Evolutionary conservation across 2,329 filamentous ascomycete genomes (phyloP), one percentile per base, ranked within the genome.

Genomic region (Teratosphaeria nubilosa): DNA sequence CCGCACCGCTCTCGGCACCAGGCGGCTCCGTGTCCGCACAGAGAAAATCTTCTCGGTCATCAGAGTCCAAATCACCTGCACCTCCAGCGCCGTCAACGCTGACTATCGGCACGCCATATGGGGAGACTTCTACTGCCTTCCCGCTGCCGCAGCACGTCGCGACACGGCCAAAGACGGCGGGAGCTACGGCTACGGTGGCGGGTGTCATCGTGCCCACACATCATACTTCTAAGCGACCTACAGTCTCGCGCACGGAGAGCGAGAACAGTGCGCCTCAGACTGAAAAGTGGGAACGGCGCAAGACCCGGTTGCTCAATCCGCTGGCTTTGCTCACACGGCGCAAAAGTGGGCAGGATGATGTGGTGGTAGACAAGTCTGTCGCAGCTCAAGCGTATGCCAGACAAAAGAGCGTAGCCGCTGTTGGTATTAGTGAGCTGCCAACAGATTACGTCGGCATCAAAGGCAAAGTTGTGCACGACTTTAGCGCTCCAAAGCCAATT

Each of bases 391-490:
- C 77, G 1, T 65, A 78, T 16, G 76, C 76, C 32, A 65, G 72
- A 30, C 76, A 77, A 27, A 70, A 76, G 13, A 80, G 83, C 32
- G 80, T 83, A 51, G 72, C 76, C 20, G 77, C 78, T 6, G 75
- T 80, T 32, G 77, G 75, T 22, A 75, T 77, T 30, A 76, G 75
- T 45, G 79, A 75, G 55, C 63, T 73, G 24, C 81, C 82, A 2
- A 82, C 83, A 59, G 80, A 84, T 64, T 85, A 83, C 65, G 82
- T 83, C 13, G 77, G 82, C 56, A 86, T 86, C 59, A 78, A 81
- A 56, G 84, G 83, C 20, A 84, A 80, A 54, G 78, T 83, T 24
- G 77, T 86, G 1, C 83, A 86, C 71, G 84, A 86, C 65, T 86
- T 86, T 68, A 85, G 82, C 54, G 81, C 80, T 3, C 84, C 83